Evolutionary conservation across 2,329 filamentous ascomycete genomes (phyloP).

Genomic region (Colletotrichum camelliae): DNA sequence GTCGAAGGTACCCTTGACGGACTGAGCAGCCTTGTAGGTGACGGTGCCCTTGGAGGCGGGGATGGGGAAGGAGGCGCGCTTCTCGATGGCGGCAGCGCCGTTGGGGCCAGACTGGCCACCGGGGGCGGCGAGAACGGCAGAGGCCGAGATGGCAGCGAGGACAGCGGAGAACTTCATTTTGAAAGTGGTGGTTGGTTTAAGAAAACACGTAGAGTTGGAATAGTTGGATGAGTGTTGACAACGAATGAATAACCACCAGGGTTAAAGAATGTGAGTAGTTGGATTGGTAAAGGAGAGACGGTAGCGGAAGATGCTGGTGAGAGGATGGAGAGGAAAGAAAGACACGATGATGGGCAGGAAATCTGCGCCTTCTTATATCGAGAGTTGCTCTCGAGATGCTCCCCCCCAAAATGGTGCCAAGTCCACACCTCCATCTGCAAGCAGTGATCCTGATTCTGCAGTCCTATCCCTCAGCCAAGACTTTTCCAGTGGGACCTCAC

Average conservation of each 20-base stretch:
- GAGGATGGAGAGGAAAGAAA: background rate
- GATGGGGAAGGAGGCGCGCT: conserved; percentile 31
- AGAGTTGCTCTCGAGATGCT: background rate
- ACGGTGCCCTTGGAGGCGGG: conserved; percentile 31
- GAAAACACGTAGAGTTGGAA: conserved; percentile 8
- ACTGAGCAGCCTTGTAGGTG: conserved; percentile 24
- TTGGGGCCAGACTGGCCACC: conserved; percentile 15
- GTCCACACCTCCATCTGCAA: background rate
- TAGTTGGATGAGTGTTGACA: background rate
- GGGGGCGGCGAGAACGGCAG: conserved; percentile 24
- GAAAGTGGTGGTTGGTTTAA: conserved; percentile 18
- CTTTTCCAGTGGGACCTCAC: background rate
- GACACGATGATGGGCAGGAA: background rate
- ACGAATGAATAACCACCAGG: conserved; percentile 23
- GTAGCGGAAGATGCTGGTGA: conserved; percentile 16
- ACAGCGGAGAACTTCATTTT: conserved; percentile 29
- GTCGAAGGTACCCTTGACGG: conserved; percentile 30
- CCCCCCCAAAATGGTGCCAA: background rate
- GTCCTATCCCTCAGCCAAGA: background rate
- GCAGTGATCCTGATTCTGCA: background rate
- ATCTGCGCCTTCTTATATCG: conserved; percentile 12
- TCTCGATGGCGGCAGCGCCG: conserved; percentile 14
- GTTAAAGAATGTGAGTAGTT: conserved; percentile 30
- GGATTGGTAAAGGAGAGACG: conserved; percentile 31
- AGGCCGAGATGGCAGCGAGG: conserved; percentile 25